These are phyloP conservation scores for Parmelia sp. DNA, from an alignment of 495 filamentous ascomycete genomes.

Conservation along the genomic window DNA sequence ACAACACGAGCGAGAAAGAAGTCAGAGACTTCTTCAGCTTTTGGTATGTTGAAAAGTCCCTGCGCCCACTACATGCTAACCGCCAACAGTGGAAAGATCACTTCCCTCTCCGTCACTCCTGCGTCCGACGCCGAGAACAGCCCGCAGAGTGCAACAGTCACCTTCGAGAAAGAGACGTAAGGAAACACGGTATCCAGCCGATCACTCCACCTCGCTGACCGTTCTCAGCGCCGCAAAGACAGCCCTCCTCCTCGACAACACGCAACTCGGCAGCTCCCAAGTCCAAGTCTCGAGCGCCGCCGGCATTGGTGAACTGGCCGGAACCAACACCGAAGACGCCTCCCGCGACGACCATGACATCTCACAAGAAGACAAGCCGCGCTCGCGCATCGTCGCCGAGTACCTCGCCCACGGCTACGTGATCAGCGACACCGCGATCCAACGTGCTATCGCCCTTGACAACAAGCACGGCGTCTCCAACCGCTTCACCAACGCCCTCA, in stretches of 20 bases:
- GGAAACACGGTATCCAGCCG: slow-evolving; percentile 26
- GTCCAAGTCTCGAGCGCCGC: slow-evolving; percentile 69
- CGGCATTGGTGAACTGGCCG: slow-evolving; percentile 59
- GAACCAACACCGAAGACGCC: slow-evolving; percentile 40
- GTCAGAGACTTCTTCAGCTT: slow-evolving; percentile 97
- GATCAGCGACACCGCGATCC: slow-evolving; percentile 75
- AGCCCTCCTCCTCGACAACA: slow-evolving; percentile 92
- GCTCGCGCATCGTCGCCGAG: slow-evolving; percentile 86
- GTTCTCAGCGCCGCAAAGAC: slow-evolving; percentile 71
- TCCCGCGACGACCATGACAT: slow-evolving; percentile 59
- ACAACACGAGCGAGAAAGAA: slow-evolving; percentile 77
- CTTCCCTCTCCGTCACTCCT: slow-evolving; percentile 66
- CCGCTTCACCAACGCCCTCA: slow-evolving; percentile 67
- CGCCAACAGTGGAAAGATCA: slow-evolving; percentile 76
- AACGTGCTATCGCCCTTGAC: slow-evolving; percentile 81
- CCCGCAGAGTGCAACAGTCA: slow-evolving; percentile 76
- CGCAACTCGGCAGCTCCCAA: slow-evolving; percentile 73
- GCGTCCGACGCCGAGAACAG: slow-evolving; percentile 49
- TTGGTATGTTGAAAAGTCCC: slow-evolving; percentile 57
- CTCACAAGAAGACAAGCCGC: slow-evolving; percentile 91
- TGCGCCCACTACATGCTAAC: slow-evolving; percentile 26
- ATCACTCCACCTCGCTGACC: slow-evolving; percentile 16
- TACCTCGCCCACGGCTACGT: slow-evolving; percentile 92
- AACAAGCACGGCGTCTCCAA: slow-evolving; percentile 78
- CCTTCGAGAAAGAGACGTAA: slow-evolving; percentile 88